Conservation (phyloP, 2,329 filamentous ascomycete genomes). For the Alternaria novae-zelandiae region DNA sequence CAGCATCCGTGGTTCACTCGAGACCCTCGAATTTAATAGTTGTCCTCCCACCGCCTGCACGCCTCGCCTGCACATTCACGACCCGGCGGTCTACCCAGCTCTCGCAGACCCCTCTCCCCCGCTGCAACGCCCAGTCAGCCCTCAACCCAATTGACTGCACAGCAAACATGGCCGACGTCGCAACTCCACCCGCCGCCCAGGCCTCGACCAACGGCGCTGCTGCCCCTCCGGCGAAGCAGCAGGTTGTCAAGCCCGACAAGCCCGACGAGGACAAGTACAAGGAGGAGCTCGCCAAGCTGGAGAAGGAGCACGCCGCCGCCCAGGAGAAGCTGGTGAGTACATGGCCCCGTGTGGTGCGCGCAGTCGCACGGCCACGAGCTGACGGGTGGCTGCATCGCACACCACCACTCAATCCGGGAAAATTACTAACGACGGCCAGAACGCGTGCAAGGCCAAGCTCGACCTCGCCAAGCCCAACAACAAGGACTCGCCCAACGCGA, state of each 20-base stretch:
- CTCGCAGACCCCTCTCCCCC: conserved; percentile 9
- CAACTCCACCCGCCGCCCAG: conserved; percentile 46
- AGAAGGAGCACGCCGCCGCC: conserved; percentile 82
- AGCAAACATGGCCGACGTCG: conserved; percentile 44
- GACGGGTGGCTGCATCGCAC: conserved; percentile 21
- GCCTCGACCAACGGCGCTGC: conserved; percentile 37
- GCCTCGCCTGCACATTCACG: not conserved
- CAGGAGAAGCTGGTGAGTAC: conserved; percentile 71
- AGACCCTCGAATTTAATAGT: conserved; percentile 34
- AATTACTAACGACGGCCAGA: conserved; percentile 59
- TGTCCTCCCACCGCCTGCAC: conserved; percentile 20
- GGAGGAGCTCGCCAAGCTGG: conserved; percentile 75
- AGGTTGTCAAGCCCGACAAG: conserved; percentile 72
- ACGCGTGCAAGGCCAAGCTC: conserved; percentile 85
- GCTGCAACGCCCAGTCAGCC: conserved; percentile 20
- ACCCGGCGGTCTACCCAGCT: conserved; percentile 10
- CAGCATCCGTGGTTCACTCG: conserved; percentile 22
- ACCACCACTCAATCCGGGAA: not conserved
- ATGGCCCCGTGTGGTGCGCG: not conserved
- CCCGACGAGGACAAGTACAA: conserved; percentile 89
- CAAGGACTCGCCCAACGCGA: conserved; percentile 77
- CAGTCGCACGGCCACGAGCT: conserved; percentile 6
- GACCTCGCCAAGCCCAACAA: conserved; percentile 83
- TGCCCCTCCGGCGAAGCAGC: conserved; percentile 45
- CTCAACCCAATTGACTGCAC: conserved; percentile 28